Evolutionary conservation across 2,329 filamentous ascomycete genomes (phyloP).

Genomic region (Tolypocladium amazonense): DNA sequence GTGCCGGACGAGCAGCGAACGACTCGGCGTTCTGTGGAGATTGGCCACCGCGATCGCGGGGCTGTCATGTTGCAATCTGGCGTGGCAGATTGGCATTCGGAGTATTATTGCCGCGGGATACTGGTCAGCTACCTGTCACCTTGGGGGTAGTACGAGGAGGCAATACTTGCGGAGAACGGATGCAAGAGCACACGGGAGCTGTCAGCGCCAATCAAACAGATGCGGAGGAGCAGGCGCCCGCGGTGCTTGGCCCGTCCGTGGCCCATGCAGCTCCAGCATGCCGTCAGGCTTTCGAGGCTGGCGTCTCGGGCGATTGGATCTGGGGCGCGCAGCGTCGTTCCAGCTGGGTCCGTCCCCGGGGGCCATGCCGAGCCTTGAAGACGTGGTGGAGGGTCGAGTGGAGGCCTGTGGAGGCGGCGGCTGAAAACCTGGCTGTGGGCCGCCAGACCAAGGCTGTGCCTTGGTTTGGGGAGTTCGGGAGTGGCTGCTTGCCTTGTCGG

Average conservation of each 20-base stretch:
- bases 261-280: background rate
- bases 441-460: background rate
- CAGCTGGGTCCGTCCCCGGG: background rate
- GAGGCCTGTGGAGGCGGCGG: background rate
- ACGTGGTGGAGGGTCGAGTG: background rate
- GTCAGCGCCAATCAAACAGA: background rate
- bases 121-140: no score
- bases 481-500: background rate
- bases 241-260: background rate
- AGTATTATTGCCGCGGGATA: no score
- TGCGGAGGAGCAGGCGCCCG: background rate
- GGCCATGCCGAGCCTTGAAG: background rate
- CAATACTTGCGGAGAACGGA: no score
- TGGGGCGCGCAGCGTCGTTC: background rate
- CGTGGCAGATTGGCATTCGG: background rate
- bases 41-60: background rate
- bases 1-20: background rate
- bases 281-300: background rate
- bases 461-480: background rate
- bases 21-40: background rate
- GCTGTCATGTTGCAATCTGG: background rate
- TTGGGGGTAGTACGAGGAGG: no score
- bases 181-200: no score
- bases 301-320: background rate
- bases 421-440: background rate